Evolutionary conservation across 306 rosid species (phyloP).

Genomic region (Vigna reflexopilosa): DNA sequence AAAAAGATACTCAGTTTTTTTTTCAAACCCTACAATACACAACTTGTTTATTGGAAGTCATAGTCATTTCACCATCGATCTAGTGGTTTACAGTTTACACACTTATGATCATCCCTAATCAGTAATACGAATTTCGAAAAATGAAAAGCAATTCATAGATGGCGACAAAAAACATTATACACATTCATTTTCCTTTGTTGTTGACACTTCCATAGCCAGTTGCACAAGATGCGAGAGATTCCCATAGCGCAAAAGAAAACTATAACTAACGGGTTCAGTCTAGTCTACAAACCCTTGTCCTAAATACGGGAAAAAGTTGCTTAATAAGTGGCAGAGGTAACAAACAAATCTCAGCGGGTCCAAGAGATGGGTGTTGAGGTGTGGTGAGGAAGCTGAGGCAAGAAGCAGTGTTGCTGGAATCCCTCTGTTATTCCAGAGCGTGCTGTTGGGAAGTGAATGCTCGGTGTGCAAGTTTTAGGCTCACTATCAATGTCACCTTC

Average conservation of each 20-base stretch:
- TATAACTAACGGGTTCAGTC: not conserved
- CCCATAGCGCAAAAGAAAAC: not conserved
- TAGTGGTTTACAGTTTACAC: not conserved
- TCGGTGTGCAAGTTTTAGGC: not conserved
- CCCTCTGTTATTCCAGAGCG: conserved; percentile 45
- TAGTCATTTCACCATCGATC: too few species aligned
- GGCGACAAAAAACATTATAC: not conserved
- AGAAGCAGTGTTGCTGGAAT: conserved; percentile 75
- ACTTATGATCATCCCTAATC: not conserved
- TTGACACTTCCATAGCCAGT: not conserved
- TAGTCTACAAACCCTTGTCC: not conserved
- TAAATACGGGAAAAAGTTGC: not conserved
- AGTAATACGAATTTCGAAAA: not conserved
- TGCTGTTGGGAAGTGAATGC: not conserved
- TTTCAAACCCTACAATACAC: not conserved
- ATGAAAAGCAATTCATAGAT: not conserved
- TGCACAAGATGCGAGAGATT: not conserved
- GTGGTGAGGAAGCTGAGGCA: conserved; percentile 73
- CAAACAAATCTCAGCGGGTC: conserved; percentile 50
- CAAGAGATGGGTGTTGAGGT: conserved; percentile 74
- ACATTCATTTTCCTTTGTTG: not conserved
- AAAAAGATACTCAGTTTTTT: too few species aligned
- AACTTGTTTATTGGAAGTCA: too few species aligned
- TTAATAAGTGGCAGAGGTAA: not conserved
- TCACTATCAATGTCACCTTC: not conserved